A percentile compares a stretch with the other conserved stretches of the same genome.
Evolutionary conservation across 1,284 basidiomycete species (phyloP).

Genomic region (Rhodofomes roseus): DNA sequence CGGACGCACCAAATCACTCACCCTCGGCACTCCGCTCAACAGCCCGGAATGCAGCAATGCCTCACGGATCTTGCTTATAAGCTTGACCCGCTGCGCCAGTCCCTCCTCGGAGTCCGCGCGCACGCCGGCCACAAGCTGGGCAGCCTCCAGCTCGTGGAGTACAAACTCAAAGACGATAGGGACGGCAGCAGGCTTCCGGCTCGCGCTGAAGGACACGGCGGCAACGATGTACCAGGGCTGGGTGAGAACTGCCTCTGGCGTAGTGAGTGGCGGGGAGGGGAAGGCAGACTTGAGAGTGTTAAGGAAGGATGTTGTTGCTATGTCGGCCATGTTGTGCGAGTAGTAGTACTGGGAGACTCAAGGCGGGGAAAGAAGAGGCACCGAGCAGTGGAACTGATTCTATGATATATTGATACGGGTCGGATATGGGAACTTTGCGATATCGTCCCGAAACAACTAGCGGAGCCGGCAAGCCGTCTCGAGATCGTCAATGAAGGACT

Average conservation of each 20-base stretch:
- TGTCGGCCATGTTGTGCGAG: constrained; percentile 17
- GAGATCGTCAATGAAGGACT: too few relatives aligned
- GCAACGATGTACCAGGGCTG: constrained; percentile 58
- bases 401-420: not conserved
- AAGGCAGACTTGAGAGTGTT: constrained; percentile 23
- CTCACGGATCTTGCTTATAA: constrained; percentile 51
- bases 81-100: constrained; percentile 31
- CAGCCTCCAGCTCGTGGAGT: constrained; percentile 35
- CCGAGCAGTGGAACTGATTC: not conserved
- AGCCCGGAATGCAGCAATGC: constrained; percentile 54
- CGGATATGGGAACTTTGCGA: not conserved
- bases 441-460: not conserved
- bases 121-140: constrained; percentile 15
- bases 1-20: constrained; percentile 8
- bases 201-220: constrained; percentile 49
- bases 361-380: not conserved
- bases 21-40: constrained; percentile 51
- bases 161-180: constrained; percentile 48
- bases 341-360: not conserved
- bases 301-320: constrained; percentile 22
- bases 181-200: constrained; percentile 53
- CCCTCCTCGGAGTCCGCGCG: constrained; percentile 17
- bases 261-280: constrained; percentile 14
- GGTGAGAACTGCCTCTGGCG: constrained; percentile 14
- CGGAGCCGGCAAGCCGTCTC: too few relatives aligned